These are phyloP conservation scores for Podila clonocystis DNA, from an alignment of 192 early-diverging fungal genomes.

Conservation along the genomic window DNA sequence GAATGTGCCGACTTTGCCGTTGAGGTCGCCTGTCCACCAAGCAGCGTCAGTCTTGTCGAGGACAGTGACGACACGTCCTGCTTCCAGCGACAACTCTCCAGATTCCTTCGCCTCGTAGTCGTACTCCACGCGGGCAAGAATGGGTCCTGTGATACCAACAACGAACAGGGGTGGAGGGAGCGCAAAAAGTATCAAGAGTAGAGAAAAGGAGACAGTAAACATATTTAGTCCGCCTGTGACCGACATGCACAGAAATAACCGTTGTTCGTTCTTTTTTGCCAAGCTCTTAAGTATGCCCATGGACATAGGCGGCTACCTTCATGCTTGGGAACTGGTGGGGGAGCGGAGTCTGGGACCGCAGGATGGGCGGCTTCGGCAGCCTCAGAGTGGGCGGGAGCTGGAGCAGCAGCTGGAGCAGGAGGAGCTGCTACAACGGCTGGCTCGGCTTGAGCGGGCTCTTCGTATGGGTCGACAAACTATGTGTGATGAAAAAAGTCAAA, in stretches of 20 bases:
- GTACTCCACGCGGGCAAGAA: conserved; percentile 69
- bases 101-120: conserved; percentile 76
- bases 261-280: neutral
- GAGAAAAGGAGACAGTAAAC: neutral
- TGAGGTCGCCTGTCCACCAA: conserved; percentile 76
- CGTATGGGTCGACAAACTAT: conserved; percentile 46
- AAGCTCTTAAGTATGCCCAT: no score
- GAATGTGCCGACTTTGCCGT: conserved; percentile 75
- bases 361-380: conserved; percentile 3
- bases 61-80: conserved; percentile 74
- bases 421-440: neutral
- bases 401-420: conserved; percentile 1
- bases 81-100: conserved; percentile 74
- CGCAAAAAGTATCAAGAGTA: neutral
- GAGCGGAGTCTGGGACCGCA: conserved; percentile 3
- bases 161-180: neutral
- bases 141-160: conserved; percentile 26
- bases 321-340: conserved; percentile 21
- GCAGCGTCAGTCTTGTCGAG: conserved; percentile 67
- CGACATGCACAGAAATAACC: neutral
- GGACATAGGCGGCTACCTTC: conserved; percentile 20
- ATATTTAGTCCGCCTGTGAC: no score
- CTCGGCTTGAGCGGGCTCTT: conserved; percentile 1
- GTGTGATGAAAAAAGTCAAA: neutral
- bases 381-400: neutral